These are phyloP conservation scores for Fonsecaea pugnacius DNA, from an alignment of 2,329 filamentous ascomycete genomes.

Conservation along the genomic window DNA sequence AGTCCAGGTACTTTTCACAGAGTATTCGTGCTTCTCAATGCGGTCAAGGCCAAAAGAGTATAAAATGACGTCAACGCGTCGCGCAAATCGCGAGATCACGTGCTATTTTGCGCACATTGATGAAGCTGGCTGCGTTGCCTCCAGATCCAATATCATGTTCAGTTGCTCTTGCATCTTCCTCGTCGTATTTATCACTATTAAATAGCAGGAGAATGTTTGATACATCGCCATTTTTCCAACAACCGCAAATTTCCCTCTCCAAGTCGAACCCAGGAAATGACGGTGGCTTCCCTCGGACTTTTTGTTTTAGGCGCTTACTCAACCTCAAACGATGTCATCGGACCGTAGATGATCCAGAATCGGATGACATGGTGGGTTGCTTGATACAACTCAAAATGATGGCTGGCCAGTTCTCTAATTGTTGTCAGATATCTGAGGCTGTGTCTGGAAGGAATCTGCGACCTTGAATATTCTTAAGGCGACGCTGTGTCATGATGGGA, in stretches of 20 bases:
- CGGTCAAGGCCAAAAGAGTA: background rate
- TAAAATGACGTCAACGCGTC: conserved; percentile 31
- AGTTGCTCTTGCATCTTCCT: background rate
- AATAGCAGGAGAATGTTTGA: background rate
- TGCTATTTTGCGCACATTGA: background rate
- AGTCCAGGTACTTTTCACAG: background rate
- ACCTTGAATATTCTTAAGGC: background rate
- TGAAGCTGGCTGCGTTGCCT: background rate
- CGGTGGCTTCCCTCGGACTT: background rate
- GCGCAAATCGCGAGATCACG: conserved; percentile 13
- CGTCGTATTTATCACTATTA: background rate
- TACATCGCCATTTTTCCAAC: background rate
- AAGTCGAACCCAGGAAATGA: background rate
- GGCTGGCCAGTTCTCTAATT: background rate
- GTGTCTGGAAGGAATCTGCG: background rate
- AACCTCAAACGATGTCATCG: conserved; percentile 24
- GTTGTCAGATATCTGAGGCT: background rate
- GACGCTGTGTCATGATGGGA: background rate
- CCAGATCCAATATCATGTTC: background rate
- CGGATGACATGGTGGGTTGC: conserved; percentile 5
- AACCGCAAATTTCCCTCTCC: background rate
- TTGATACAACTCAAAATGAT: background rate
- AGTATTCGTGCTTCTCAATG: background rate
- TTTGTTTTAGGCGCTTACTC: conserved; percentile 29
- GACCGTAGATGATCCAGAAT: conserved; percentile 13